These are phyloP conservation scores for Talaromyces adpressus DNA, from an alignment of 495 filamentous ascomycete genomes.

Conservation along the genomic window DNA sequence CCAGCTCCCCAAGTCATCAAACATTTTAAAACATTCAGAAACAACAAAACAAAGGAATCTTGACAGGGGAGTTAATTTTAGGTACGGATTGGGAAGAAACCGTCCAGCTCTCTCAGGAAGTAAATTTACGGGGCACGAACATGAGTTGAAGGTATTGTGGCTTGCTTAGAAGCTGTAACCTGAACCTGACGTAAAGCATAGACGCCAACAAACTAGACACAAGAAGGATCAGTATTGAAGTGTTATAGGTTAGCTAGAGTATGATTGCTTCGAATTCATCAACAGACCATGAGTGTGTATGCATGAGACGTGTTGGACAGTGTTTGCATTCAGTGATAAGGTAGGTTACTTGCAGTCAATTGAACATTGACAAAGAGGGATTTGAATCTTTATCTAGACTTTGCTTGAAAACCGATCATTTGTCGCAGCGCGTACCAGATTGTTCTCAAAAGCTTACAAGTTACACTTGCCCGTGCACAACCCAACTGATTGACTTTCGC, in stretches of 20 bases:
- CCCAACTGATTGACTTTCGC: background rate
- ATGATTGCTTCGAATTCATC: background rate
- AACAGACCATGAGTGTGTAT: background rate
- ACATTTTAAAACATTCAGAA: background rate
- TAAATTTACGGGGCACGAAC: background rate
- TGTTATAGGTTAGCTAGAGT: conserved; percentile 1
- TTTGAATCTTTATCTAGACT: background rate
- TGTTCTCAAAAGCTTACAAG: background rate
- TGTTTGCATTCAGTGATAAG: background rate
- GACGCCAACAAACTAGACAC: background rate
- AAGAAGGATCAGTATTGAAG: background rate
- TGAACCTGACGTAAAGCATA: background rate
- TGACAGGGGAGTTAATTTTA: background rate
- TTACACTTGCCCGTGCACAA: background rate
- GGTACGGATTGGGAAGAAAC: background rate
- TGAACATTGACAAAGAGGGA: background rate
- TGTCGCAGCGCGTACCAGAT: background rate
- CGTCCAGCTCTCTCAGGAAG: background rate
- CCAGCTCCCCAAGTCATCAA: background rate
- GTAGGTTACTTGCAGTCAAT: too few relatives aligned
- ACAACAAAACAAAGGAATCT: background rate
- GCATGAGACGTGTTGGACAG: background rate
- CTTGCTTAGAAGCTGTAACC: background rate
- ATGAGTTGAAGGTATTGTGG: background rate
- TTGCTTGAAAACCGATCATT: background rate